phyloP scores from a whole-genome alignment of 179 eudicot species.

The Silene noctiflora region DNA sequence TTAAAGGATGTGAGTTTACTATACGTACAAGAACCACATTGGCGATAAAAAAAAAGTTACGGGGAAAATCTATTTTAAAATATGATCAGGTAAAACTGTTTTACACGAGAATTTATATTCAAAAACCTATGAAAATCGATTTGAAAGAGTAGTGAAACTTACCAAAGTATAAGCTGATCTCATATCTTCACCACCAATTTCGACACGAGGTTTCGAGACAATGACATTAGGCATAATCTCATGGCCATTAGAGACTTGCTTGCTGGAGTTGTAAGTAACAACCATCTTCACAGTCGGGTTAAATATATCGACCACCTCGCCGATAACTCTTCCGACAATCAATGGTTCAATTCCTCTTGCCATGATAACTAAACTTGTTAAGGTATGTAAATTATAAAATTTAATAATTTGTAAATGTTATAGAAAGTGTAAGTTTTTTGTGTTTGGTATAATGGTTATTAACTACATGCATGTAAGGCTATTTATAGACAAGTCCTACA shows the following conservation, averaged over 20 bases:
- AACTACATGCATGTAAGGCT: constrained; percentile 13
- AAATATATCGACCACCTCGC: constrained; percentile 79
- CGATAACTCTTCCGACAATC: constrained; percentile 64
- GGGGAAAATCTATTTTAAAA: too few species aligned
- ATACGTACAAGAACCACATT: too few species aligned
- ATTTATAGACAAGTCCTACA: constrained; percentile 28
- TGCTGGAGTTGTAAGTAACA: constrained; percentile 60
- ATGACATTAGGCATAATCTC: constrained; percentile 72
- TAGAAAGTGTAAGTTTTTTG: too few species aligned
- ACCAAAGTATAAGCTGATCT: constrained; percentile 77
- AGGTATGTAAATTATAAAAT: background rate
- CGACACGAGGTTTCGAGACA: constrained; percentile 62
- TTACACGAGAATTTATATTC: background rate
- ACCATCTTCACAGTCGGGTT: constrained; percentile 55
- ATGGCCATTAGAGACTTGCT: constrained; percentile 71
- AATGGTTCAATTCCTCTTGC: constrained; percentile 61
- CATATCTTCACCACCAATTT: constrained; percentile 82
- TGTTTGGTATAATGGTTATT: constrained; percentile 24
- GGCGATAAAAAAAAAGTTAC: too few species aligned
- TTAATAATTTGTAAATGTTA: background rate
- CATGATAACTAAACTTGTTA: constrained; percentile 22
- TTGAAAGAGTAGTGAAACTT: constrained; percentile 6
- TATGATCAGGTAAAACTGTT: background rate
- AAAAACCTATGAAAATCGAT: background rate
- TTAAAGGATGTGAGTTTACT: background rate